These are phyloP conservation scores for Blastocystis hominis DNA, from an alignment of 352 stramenopile genomes.

Conservation along the genomic window DNA sequence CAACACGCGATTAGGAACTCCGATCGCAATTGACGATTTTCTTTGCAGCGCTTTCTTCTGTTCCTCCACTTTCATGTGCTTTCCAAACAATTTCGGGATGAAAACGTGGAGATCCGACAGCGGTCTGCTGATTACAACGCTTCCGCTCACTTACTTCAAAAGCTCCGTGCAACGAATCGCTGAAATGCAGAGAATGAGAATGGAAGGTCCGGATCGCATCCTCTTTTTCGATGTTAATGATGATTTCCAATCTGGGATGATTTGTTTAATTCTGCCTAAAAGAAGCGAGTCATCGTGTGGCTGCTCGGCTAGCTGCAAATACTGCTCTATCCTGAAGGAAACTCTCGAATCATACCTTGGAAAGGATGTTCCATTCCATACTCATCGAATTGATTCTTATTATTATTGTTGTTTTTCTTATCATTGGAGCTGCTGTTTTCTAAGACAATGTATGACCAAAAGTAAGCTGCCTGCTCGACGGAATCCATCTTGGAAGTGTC, in stretches of 20 bases:
- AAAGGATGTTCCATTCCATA: slow-evolving; percentile 21
- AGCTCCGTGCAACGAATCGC: slow-evolving; percentile 35
- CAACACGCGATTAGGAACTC: slow-evolving; percentile 13
- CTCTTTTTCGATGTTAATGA: neutral
- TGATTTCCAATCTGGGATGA: slow-evolving; percentile 22
- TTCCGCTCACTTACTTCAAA: neutral
- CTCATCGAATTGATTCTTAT: slow-evolving; percentile 26
- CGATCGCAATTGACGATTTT: neutral
- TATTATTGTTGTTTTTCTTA: too few species aligned
- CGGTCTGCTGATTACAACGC: neutral
- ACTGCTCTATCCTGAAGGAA: neutral
- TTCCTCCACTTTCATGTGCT: slow-evolving; percentile 40
- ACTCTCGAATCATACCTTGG: neutral
- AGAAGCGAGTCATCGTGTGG: neutral
- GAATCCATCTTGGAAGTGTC: neutral
- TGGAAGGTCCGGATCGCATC: neutral
- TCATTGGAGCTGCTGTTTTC: neutral
- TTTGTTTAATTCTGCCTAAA: neutral
- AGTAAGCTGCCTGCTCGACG: slow-evolving; percentile 26
- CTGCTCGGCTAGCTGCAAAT: neutral
- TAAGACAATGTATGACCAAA: slow-evolving; percentile 40
- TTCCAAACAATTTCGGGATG: slow-evolving; percentile 39
- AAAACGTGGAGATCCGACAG: neutral
- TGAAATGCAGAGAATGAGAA: slow-evolving; percentile 47
- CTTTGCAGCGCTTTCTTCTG: slow-evolving; percentile 30